Evolutionary conservation across 768 basidiomycete species (phyloP).

Genomic region (Hygrophorus russula): DNA sequence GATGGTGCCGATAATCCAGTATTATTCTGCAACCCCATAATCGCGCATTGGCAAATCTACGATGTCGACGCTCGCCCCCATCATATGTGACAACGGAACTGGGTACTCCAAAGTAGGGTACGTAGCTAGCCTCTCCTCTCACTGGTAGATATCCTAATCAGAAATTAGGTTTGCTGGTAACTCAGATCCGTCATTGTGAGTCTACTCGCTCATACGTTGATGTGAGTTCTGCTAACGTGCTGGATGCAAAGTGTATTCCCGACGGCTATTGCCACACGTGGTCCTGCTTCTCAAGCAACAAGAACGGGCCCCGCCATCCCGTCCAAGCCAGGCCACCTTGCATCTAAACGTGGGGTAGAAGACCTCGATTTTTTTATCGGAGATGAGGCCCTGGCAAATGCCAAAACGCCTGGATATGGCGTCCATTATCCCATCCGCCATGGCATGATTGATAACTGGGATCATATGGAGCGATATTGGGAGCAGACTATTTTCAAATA

Average conservation of each 20-base stretch:
- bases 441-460: slow-evolving; percentile 97
- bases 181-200: slow-evolving; percentile 95
- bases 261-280: slow-evolving; percentile 89
- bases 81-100: slow-evolving; percentile 97
- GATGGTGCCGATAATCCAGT: not conserved
- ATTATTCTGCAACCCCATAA: not conserved
- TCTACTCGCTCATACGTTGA: slow-evolving; percentile 10
- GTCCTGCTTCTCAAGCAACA: slow-evolving; percentile 46
- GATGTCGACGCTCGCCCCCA: slow-evolving; percentile 85
- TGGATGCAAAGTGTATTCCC: slow-evolving; percentile 71
- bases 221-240: slow-evolving; percentile 6
- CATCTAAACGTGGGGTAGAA: slow-evolving; percentile 94
- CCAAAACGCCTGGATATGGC: slow-evolving; percentile 88
- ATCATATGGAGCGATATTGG: slow-evolving; percentile 99
- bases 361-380: slow-evolving; percentile 99
- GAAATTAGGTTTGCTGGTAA: slow-evolving; percentile 84
- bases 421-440: slow-evolving; percentile 96
- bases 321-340: slow-evolving; percentile 81
- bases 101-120: slow-evolving; percentile 97
- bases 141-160: slow-evolving; percentile 3
- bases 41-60: slow-evolving; percentile 3
- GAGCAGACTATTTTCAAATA: slow-evolving; percentile 99
- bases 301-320: slow-evolving; percentile 66
- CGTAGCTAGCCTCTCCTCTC: slow-evolving; percentile 14
- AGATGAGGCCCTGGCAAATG: slow-evolving; percentile 92